Conservation (phyloP, 106 monocot species). For the Allium cepa region DNA sequence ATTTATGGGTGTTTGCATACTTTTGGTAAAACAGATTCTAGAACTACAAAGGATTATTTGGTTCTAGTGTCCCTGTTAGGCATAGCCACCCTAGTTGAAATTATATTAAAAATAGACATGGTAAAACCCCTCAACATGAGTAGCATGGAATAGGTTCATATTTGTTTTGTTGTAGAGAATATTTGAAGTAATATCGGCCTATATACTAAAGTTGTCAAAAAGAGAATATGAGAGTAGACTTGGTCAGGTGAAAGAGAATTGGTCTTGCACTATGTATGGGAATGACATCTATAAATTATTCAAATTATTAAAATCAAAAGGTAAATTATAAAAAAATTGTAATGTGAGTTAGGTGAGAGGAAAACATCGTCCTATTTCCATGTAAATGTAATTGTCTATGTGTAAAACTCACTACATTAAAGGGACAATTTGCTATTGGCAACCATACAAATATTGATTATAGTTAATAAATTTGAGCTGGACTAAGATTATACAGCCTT, state of each 20-base stretch:
- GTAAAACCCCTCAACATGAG: too few species aligned
- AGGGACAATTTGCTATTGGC: background rate
- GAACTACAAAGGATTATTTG: too few species aligned
- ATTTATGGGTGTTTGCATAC: too few species aligned
- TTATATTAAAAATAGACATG: too few species aligned
- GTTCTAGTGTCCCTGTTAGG: too few species aligned
- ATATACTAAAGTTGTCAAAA: background rate
- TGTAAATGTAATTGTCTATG: background rate
- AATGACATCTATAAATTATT: background rate
- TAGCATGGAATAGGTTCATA: too few species aligned
- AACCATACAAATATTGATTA: background rate
- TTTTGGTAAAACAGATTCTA: too few species aligned
- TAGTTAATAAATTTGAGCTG: background rate
- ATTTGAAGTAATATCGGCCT: too few species aligned
- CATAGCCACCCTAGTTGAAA: too few species aligned
- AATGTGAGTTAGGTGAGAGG: slow-evolving; percentile 10
- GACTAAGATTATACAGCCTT: too few species aligned
- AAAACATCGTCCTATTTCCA: slow-evolving; percentile 7
- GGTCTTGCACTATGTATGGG: background rate
- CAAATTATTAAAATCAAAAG: background rate
- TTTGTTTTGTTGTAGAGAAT: too few species aligned
- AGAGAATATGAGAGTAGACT: background rate
- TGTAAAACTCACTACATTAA: slow-evolving; percentile 6
- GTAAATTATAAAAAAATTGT: slow-evolving; percentile 3
- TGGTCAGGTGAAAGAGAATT: background rate